Evolutionary conservation across 108 stramenopile species (phyloP), one percentile per base, ranked within the genome.

Genomic region (Nitzschia inconspicua): DNA sequence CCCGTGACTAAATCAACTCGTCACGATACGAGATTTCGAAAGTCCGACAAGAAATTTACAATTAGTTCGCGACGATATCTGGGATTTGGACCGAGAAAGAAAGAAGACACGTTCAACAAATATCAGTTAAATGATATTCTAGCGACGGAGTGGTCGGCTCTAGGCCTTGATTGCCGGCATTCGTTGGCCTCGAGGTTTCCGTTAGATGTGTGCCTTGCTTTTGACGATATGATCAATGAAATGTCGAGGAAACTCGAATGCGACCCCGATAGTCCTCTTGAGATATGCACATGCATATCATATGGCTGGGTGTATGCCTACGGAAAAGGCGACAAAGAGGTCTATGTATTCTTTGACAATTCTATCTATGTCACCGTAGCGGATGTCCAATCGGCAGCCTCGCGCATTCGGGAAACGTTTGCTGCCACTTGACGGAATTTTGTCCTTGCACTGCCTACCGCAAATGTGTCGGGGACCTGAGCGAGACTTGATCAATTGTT

Each of bases 151-250:
- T 73, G 57, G 62, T 25, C 55, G 60, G 20, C 48, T 47, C 51
- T 76, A 50, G 72, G 57, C 31, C 46, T 87, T 41, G 88, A 89
- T 66, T 82, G 75, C 57, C 65, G 88, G 13, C 84, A 89, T 54
- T 56, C 59, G 39, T 77, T 89, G 36, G 78, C 79, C 11, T 75
- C 83, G 0, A 56, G 70, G 57, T 49, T 89, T 13, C 76, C 85
- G 9, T 57, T 78, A 8, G 85, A 89, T 66, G 77, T 77, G 2
- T 59, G 81, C 43, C 70, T 72, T 29, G 84, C 84, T 8, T 80
- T 89, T 56, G 88, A 86, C 49, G 88, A 86, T 41, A 76, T 83
- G 68, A 82, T 89, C 52, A 76, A 75, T 43, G 83, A 89, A 56
- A 66, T 86, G 20, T 50, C 40, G 13, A 28, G 20, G 60, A 48